These are phyloP conservation scores for Fusarium verticillioides DNA, from an alignment of 2,329 filamentous ascomycete species.

Conservation along the genomic window DNA sequence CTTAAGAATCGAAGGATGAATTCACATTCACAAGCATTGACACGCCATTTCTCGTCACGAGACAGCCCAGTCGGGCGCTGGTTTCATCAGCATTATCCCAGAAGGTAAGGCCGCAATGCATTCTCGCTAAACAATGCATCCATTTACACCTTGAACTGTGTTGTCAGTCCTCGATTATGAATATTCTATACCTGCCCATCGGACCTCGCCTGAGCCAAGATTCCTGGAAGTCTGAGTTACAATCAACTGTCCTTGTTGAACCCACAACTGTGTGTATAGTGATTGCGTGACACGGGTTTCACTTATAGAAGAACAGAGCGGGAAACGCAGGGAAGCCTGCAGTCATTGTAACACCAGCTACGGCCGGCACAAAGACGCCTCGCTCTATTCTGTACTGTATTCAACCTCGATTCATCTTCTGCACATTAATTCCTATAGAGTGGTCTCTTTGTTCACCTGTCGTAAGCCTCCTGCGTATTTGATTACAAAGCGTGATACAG, in stretches of 20 bases:
- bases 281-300: conserved; percentile 26
- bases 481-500: conserved; percentile 5
- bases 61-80: conserved; percentile 7
- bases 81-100: neutral
- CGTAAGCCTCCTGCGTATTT: neutral
- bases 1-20: neutral
- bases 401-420: neutral
- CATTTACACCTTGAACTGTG: neutral
- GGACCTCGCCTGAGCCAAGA: neutral
- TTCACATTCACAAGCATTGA: neutral
- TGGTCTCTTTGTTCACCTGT: neutral
- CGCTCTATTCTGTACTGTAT: neutral
- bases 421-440: neutral
- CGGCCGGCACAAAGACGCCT: neutral
- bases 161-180: neutral
- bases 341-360: neutral
- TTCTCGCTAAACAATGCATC: conserved; percentile 5
- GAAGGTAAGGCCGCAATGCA: conserved; percentile 30
- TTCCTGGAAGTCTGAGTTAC: neutral
- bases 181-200: neutral
- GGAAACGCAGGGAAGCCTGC: conserved; percentile 11
- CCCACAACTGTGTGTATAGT: neutral
- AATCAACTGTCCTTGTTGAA: neutral
- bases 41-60: neutral
- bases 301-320: conserved; percentile 2